These are phyloP conservation scores for Brasenia schreberi DNA, from an alignment of 164 flowering plant genomes.

Conservation along the genomic window DNA sequence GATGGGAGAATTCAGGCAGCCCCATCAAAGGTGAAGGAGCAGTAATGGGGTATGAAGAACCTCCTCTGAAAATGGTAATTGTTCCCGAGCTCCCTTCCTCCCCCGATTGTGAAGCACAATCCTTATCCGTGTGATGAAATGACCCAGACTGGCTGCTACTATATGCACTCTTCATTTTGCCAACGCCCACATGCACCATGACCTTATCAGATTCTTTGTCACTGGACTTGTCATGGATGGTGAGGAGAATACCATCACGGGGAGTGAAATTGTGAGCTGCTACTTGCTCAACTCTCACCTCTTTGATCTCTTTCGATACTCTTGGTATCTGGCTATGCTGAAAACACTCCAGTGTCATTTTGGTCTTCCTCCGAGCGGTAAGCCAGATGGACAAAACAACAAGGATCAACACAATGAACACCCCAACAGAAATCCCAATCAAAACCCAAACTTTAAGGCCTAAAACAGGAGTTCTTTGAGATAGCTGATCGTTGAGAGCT, in stretches of 20 bases:
- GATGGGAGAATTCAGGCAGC: constrained; percentile 77
- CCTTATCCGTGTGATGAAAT: constrained; percentile 44
- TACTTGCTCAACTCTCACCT: constrained; percentile 52
- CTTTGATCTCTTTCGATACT: constrained; percentile 64
- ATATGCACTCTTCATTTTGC: constrained; percentile 30
- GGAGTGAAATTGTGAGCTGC: constrained; percentile 20
- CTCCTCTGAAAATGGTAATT: constrained; percentile 19
- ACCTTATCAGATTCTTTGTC: constrained; percentile 54
- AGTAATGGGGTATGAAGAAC: constrained; percentile 32
- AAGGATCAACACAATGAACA: constrained; percentile 41
- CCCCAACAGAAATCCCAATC: constrained; percentile 37
- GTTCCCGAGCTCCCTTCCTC: constrained; percentile 33
- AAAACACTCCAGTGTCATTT: constrained; percentile 21
- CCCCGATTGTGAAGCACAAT: constrained; percentile 37
- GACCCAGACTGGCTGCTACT: constrained; percentile 49
- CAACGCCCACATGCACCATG: constrained; percentile 23
- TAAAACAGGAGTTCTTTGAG: constrained; percentile 35
- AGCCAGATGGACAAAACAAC: constrained; percentile 39
- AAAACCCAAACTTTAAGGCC: constrained; percentile 67
- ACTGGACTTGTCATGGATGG: constrained; percentile 31
- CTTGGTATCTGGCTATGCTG: constrained; percentile 36
- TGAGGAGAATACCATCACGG: constrained; percentile 24
- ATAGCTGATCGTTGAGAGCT: constrained; percentile 31
- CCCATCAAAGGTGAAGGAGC: constrained; percentile 65
- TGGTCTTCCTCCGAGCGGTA: constrained; percentile 45